phyloP scores from a whole-genome alignment of 805 yeast genomes.

The Hanseniaspora mollemarum region DNA sequence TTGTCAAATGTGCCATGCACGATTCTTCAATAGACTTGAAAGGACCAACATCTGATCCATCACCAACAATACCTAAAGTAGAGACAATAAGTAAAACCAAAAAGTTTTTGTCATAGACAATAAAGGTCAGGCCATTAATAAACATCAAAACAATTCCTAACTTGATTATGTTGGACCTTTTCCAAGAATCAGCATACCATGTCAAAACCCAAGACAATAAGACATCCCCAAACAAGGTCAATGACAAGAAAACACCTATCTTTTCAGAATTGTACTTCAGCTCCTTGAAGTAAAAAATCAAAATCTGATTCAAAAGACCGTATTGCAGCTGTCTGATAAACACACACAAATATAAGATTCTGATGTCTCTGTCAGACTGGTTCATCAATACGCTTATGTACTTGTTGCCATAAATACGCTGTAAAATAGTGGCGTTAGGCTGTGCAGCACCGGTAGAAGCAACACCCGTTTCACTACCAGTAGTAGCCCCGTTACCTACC shows the following conservation, averaged over 20 bases:
- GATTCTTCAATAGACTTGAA: conserved; percentile 80
- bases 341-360: conserved; percentile 55
- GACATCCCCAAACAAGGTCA: conserved; percentile 72
- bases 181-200: conserved; percentile 63
- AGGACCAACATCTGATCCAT: conserved; percentile 87
- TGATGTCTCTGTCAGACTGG: conserved; percentile 41
- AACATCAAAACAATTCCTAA: conserved; percentile 60
- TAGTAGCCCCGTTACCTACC: not conserved
- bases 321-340: conserved; percentile 62
- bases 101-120: conserved; percentile 40
- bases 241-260: conserved; percentile 72
- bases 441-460: too few relatives aligned
- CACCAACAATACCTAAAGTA: conserved; percentile 70
- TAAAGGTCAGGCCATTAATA: conserved; percentile 53
- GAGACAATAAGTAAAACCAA: conserved; percentile 55
- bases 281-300: conserved; percentile 52
- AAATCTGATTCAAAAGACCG: conserved; percentile 68
- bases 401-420: not conserved
- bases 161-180: conserved; percentile 53
- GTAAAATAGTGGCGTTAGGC: too few relatives aligned
- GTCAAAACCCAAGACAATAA: conserved; percentile 56
- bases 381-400: conserved; percentile 7
- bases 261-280: conserved; percentile 43
- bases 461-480: not conserved
- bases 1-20: conserved; percentile 66